Evolutionary conservation across 2,329 filamentous ascomycete genomes (phyloP).

Genomic region (Escovopsis weberi): DNA sequence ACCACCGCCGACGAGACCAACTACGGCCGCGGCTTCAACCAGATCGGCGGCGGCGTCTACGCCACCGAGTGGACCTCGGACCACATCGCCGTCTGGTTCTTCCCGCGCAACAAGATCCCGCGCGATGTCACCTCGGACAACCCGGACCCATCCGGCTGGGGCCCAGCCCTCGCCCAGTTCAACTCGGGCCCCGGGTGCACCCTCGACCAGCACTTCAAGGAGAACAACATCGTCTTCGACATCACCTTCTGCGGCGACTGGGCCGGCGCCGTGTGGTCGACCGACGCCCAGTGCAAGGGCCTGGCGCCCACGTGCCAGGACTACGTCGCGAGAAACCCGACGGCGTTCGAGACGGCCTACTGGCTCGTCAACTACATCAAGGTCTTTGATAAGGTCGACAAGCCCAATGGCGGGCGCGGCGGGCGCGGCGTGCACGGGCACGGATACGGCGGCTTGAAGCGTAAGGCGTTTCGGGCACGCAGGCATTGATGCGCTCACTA

Average conservation of each 20-base stretch:
- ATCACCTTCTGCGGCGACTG: conserved; percentile 81
- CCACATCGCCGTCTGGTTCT: conserved; percentile 70
- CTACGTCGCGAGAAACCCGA: conserved; percentile 58
- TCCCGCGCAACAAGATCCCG: conserved; percentile 52
- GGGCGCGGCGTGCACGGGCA: neutral
- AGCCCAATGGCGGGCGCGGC: no score
- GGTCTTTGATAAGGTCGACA: conserved; percentile 31
- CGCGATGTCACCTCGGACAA: conserved; percentile 41
- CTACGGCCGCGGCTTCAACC: conserved; percentile 60
- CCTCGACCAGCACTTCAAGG: conserved; percentile 52
- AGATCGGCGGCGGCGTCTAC: conserved; percentile 53
- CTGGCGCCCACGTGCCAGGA: conserved; percentile 52
- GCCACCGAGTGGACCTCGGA: conserved; percentile 62
- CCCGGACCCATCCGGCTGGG: conserved; percentile 57
- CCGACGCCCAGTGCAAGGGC: conserved; percentile 40
- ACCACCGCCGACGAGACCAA: conserved; percentile 33
- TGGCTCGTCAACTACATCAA: conserved; percentile 63
- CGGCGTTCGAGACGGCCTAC: conserved; percentile 56
- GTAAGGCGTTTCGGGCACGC: no score
- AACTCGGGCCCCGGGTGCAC: conserved; percentile 51
- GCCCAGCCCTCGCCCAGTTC: conserved; percentile 54
- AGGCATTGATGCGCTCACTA: no score
- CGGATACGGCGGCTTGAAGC: neutral
- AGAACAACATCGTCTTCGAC: conserved; percentile 66
- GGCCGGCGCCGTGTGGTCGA: conserved; percentile 57